Conservation (phyloP, 768 basidiomycete species). For the Termitomyces sp. region DNA sequence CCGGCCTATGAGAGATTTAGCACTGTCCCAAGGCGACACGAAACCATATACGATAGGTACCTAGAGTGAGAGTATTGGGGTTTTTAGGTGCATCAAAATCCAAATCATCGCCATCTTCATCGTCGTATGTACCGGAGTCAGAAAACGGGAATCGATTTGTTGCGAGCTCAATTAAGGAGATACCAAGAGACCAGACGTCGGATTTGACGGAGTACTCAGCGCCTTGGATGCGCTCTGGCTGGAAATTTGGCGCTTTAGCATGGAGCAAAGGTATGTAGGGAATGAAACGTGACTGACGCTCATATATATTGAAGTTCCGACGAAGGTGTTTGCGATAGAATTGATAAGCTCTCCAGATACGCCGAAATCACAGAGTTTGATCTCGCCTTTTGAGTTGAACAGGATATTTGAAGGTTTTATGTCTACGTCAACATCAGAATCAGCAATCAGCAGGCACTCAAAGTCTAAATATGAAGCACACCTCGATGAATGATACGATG, state of each 20-base stretch:
- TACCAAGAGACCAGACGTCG: conserved; percentile 98
- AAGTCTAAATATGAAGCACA: conserved; percentile 29
- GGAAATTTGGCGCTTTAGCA: conserved; percentile 1
- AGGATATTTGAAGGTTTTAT: conserved; percentile 99
- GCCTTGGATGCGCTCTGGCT: conserved; percentile 99
- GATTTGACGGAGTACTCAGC: conserved; percentile 98
- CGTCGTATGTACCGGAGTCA: conserved; percentile 43
- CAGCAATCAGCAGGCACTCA: neutral
- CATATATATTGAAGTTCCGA: conserved; percentile 99
- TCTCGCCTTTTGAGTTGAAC: conserved; percentile 88
- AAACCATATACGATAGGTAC: neutral
- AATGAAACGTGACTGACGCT: conserved; percentile 56
- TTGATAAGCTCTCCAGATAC: conserved; percentile 99
- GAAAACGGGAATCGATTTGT: conserved; percentile 97
- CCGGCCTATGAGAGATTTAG: neutral
- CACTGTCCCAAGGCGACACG: no score
- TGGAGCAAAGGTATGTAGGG: neutral
- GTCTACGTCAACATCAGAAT: conserved; percentile 41
- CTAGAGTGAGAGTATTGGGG: conserved; percentile 29
- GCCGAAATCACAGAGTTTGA: conserved; percentile 99
- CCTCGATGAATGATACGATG: conserved; percentile 98
- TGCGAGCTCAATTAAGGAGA: conserved; percentile 93
- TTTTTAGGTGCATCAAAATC: conserved; percentile 70
- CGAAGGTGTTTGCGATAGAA: conserved; percentile 97
- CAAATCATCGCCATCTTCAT: conserved; percentile 44